A percentile compares a stretch with the other conserved stretches of the same genome.
Evolutionary conservation across 2,329 filamentous ascomycete species (phyloP).

Genomic region (Alternaria atra): DNA sequence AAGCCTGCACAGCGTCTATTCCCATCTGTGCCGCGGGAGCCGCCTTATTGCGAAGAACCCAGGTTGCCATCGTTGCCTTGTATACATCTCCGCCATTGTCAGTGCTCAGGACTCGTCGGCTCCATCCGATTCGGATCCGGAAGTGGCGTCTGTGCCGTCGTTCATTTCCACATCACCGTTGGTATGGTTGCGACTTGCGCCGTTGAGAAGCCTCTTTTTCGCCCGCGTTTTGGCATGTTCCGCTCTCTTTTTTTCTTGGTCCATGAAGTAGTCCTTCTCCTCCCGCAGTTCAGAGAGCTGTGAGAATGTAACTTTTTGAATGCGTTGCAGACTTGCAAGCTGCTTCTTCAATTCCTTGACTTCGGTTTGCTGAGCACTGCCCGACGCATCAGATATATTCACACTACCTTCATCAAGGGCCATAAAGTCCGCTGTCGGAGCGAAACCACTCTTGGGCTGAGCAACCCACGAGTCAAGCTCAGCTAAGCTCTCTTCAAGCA

Average conservation of each 20-base stretch:
- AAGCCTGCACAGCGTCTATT: slow-evolving; percentile 15
- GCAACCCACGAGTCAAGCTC: slow-evolving; percentile 45
- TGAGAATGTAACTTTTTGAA: slow-evolving; percentile 57
- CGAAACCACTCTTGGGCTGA: slow-evolving; percentile 25
- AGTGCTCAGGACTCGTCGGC: slow-evolving; percentile 21
- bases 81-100: not conserved
- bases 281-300: slow-evolving; percentile 56
- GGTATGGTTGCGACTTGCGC: slow-evolving; percentile 12
- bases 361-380: slow-evolving; percentile 33
- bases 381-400: slow-evolving; percentile 5
- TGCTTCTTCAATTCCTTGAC: slow-evolving; percentile 51
- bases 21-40: slow-evolving; percentile 14
- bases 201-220: slow-evolving; percentile 36
- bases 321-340: slow-evolving; percentile 54
- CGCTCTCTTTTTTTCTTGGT: slow-evolving; percentile 42
- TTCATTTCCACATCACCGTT: slow-evolving; percentile 45
- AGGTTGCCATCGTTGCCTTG: not conserved
- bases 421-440: slow-evolving; percentile 47
- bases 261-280: slow-evolving; percentile 51
- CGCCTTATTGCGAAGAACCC: not conserved
- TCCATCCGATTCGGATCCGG: slow-evolving; percentile 32
- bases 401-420: slow-evolving; percentile 25
- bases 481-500: slow-evolving; percentile 51
- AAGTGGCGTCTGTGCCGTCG: slow-evolving; percentile 24
- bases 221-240: slow-evolving; percentile 32